A percentile compares a stretch with the other conserved stretches of the same genome.
Evolutionary conservation across 208 protist genomes (phyloP).

Genomic region (Trypanosoma conorhini): DNA sequence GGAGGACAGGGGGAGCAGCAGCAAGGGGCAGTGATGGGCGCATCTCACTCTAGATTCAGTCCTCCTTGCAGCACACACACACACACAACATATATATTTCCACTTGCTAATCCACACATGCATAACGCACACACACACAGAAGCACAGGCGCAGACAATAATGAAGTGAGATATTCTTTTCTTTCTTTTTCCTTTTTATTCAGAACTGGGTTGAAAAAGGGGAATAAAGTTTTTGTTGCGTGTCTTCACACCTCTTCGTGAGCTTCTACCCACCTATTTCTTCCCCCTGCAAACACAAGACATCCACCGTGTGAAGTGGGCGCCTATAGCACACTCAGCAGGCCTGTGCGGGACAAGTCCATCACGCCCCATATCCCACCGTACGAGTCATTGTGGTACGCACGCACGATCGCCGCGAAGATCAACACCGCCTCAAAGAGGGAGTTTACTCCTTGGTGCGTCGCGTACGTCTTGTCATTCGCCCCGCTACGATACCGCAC

Average conservation of each 20-base stretch:
- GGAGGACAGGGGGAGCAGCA: not conserved
- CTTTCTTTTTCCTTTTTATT: not conserved
- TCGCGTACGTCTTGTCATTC: slow-evolving; percentile 37
- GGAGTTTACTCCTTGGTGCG: slow-evolving; percentile 54
- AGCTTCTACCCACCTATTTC: not conserved
- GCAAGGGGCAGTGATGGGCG: not conserved
- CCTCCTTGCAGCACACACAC: not conserved
- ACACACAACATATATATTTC: too few species aligned
- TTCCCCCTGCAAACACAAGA: not conserved
- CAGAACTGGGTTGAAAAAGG: not conserved
- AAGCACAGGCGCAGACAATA: not conserved
- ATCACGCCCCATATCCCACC: slow-evolving; percentile 57
- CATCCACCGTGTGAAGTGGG: not conserved
- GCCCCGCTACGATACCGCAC: slow-evolving; percentile 47
- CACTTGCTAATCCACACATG: too few species aligned
- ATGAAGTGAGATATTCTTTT: not conserved
- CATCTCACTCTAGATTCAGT: not conserved
- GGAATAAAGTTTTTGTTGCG: not conserved
- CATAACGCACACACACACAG: too few species aligned
- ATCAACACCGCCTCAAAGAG: slow-evolving; percentile 76
- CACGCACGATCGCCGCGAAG: slow-evolving; percentile 56
- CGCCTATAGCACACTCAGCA: slow-evolving; percentile 34
- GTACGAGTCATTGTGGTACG: slow-evolving; percentile 59
- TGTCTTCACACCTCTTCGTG: not conserved
- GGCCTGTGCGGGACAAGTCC: slow-evolving; percentile 42